A percentile compares a stretch with the other conserved stretches of the same genome.
These are phyloP conservation scores for Clonostachys rosea DNA, from an alignment of 2,329 filamentous ascomycete genomes.

Conservation along the genomic window DNA sequence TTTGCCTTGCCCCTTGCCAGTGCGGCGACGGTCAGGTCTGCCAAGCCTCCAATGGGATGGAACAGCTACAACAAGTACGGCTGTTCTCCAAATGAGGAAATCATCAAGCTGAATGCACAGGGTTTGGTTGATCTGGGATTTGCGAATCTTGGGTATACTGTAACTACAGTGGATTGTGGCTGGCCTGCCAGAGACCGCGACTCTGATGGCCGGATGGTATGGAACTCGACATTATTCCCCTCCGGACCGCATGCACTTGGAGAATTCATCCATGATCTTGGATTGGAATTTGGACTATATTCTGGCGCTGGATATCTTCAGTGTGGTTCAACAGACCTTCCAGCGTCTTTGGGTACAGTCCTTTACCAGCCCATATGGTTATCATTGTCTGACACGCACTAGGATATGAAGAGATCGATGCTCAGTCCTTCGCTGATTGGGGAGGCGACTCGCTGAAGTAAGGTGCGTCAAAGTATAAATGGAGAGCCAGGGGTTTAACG, in stretches of 20 bases:
- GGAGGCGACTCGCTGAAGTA: conserved; percentile 47
- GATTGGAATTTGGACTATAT: conserved; percentile 49
- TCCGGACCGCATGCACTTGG: conserved; percentile 42
- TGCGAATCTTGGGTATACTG: conserved; percentile 45
- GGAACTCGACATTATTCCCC: conserved; percentile 44
- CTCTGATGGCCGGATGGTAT: conserved; percentile 38
- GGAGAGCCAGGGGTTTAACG: conserved; percentile 19
- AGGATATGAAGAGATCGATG: conserved; percentile 36
- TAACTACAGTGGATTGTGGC: conserved; percentile 54
- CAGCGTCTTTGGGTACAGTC: conserved; percentile 34
- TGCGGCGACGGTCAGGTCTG: no score
- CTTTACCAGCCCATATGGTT: background rate
- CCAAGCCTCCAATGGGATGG: conserved; percentile 45
- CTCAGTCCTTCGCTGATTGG: conserved; percentile 33
- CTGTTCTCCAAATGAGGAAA: conserved; percentile 23
- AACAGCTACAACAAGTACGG: conserved; percentile 52
- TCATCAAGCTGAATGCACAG: conserved; percentile 41
- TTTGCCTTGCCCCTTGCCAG: no score
- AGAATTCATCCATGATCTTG: conserved; percentile 41
- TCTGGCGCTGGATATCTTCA: conserved; percentile 41
- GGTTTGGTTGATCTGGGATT: conserved; percentile 48
- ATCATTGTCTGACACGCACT: background rate
- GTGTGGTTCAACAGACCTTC: conserved; percentile 32
- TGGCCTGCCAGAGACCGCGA: conserved; percentile 40
- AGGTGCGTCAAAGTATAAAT: background rate